Base-by-base conservation (phyloP, 2,329 filamentous ascomycete species). In the Talaromyces amestolkiae region DNA sequence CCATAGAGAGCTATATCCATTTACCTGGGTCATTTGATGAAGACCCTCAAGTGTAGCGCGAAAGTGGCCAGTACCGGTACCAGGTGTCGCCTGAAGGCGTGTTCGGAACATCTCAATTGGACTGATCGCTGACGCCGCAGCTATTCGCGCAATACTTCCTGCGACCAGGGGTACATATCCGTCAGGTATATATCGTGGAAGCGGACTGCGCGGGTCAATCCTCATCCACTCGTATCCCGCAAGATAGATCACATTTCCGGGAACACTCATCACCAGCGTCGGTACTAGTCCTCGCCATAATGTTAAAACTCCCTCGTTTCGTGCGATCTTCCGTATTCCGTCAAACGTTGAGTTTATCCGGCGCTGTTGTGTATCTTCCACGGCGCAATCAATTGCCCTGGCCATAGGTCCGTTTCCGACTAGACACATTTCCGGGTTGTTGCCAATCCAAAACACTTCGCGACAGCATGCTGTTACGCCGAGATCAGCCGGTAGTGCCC, bases 171-270 rank as follows among this genome's bases (percentile, higher is more conserved):
- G 93, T 6, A 91, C 88, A 70, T 91, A 92, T 9, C 86, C 84
- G 69, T 94, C 91, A 15, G 85, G 85, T 10, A 89, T 75, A 22
- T 84, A 70, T 49, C 82, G 83, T 41, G 84, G 85, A 68, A 98
- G 85, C 0, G 93, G 93, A 70, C 91, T 96, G 49, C 80, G 81
- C 1, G 83, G 81, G 72, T 91, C 90, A 69, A 85, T 91, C 41
- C 95, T 89, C 66, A 99, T 77, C 90, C 93, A 97, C 74, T 99
- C 95, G 78, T 99, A 99, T 45, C 95, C 95, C 13, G 95, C 96
- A 73, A 98, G 97, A 79, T 99, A 99, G 70, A 99, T 98, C 70
- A 99, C 95, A 76, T 99, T 99, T 31, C 89, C 92, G 0, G 95
- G 95, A 6, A 99, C 86, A 0, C 93, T 89, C 95, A 99, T 99